A percentile compares a stretch with the other conserved stretches of the same genome.
Evolutionary conservation across 2,329 filamentous ascomycete genomes (phyloP).

Genomic region (Phyllosticta paracitricarpa): DNA sequence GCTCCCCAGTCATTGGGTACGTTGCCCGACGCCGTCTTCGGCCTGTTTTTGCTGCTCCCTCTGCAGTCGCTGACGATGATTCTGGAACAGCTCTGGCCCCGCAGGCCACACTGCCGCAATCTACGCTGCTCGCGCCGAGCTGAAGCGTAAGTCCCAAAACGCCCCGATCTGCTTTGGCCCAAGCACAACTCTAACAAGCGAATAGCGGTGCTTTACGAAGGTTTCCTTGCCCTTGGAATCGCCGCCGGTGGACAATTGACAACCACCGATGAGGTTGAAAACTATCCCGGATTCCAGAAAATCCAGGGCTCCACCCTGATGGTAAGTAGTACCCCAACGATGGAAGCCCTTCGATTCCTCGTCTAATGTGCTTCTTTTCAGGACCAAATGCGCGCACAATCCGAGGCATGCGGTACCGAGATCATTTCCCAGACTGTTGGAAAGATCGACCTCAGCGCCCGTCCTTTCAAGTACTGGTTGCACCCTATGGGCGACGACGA

Average conservation of each 20-base stretch:
- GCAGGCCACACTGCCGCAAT: slow-evolving; percentile 95
- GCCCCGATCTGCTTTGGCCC: not conserved
- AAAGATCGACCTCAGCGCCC: slow-evolving; percentile 69
- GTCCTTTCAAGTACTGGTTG: slow-evolving; percentile 82
- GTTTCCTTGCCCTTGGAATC: slow-evolving; percentile 94
- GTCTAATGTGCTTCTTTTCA: slow-evolving; percentile 20
- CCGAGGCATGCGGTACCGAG: slow-evolving; percentile 80
- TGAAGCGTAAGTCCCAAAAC: slow-evolving; percentile 56
- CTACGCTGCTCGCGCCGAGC: slow-evolving; percentile 87
- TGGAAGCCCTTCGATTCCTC: not conserved
- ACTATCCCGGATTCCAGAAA: slow-evolving; percentile 90
- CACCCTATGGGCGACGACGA: slow-evolving; percentile 71
- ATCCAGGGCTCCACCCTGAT: slow-evolving; percentile 85
- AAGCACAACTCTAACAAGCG: slow-evolving; percentile 15
- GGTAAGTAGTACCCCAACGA: slow-evolving; percentile 37
- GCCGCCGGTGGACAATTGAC: slow-evolving; percentile 94
- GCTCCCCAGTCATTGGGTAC: slow-evolving; percentile 25
- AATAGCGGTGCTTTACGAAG: slow-evolving; percentile 82
- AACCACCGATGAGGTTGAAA: slow-evolving; percentile 96
- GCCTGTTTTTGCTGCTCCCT: slow-evolving; percentile 7
- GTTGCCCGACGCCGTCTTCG: slow-evolving; percentile 12
- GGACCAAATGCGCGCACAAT: slow-evolving; percentile 89
- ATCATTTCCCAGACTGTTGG: slow-evolving; percentile 89
- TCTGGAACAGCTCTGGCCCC: slow-evolving; percentile 71
- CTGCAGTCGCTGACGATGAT: slow-evolving; percentile 35